phyloP scores from a whole-genome alignment of 768 basidiomycete genomes.

The Leccinum imitatum region DNA sequence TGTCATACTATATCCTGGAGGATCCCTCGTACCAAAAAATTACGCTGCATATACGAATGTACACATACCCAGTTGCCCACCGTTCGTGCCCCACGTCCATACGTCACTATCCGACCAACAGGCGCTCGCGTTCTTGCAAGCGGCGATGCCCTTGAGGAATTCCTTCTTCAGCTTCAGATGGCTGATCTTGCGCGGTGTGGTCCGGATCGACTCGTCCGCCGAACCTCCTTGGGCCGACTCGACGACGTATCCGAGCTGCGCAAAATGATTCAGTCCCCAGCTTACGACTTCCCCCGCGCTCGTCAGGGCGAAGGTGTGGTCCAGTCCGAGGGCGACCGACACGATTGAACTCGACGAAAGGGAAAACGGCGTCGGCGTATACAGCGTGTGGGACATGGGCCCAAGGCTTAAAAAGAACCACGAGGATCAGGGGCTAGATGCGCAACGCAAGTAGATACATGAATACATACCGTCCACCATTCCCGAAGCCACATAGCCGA shows the following conservation, averaged over 20 bases:
- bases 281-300: slow-evolving; percentile 78
- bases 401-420: slow-evolving; percentile 54
- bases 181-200: slow-evolving; percentile 72
- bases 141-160: slow-evolving; percentile 75
- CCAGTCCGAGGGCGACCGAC: slow-evolving; percentile 84
- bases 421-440: neutral
- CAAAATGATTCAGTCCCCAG: slow-evolving; percentile 90
- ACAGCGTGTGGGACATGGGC: slow-evolving; percentile 74
- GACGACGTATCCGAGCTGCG: slow-evolving; percentile 84
- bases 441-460: neutral
- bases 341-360: slow-evolving; percentile 57
- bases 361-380: slow-evolving; percentile 59
- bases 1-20: slow-evolving; percentile 70
- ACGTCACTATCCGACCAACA: slow-evolving; percentile 79
- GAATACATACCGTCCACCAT: slow-evolving; percentile 70
- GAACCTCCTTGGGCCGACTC: slow-evolving; percentile 50
- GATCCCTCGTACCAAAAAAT: neutral
- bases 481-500: slow-evolving; percentile 86
- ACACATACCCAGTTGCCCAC: slow-evolving; percentile 79
- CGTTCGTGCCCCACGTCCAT: slow-evolving; percentile 93
- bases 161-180: slow-evolving; percentile 66
- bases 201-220: slow-evolving; percentile 74
- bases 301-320: slow-evolving; percentile 89
- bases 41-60: neutral
- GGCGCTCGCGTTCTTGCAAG: slow-evolving; percentile 82